Conservation (phyloP, 2,329 filamentous ascomycete genomes). For the Phaeosphaeriaceae sp. region DNA sequence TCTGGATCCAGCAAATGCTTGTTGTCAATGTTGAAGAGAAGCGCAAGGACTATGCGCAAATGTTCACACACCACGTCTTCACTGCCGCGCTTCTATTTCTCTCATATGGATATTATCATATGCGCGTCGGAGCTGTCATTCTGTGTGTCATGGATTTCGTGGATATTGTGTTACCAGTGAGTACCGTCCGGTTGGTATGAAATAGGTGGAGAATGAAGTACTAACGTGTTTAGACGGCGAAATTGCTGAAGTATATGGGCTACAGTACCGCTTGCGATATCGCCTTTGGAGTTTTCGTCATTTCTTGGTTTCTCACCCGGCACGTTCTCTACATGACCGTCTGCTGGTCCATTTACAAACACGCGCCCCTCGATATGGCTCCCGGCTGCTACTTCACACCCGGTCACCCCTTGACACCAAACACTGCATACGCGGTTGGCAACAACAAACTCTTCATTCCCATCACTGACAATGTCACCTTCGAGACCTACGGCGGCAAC, state of each 20-base stretch:
- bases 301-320: slow-evolving; percentile 82
- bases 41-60: slow-evolving; percentile 93
- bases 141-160: slow-evolving; percentile 93
- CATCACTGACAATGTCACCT: slow-evolving; percentile 57
- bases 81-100: slow-evolving; percentile 80
- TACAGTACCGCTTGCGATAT: slow-evolving; percentile 78
- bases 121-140: slow-evolving; percentile 85
- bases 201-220: not conserved
- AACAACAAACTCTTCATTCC: slow-evolving; percentile 51
- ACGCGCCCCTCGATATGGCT: slow-evolving; percentile 67
- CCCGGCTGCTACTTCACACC: slow-evolving; percentile 71
- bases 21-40: slow-evolving; percentile 94
- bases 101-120: slow-evolving; percentile 87
- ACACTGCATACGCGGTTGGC: slow-evolving; percentile 48
- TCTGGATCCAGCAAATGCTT: slow-evolving; percentile 93
- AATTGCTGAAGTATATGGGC: slow-evolving; percentile 87
- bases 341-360: slow-evolving; percentile 80
- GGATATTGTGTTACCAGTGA: slow-evolving; percentile 83
- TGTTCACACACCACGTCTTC: slow-evolving; percentile 93
- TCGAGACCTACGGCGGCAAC: slow-evolving; percentile 49
- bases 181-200: not conserved
- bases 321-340: slow-evolving; percentile 81
- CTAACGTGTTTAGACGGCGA: slow-evolving; percentile 70
- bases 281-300: slow-evolving; percentile 83
- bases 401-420: slow-evolving; percentile 30